These are phyloP conservation scores for Saccharomyces hybrid DNA, from an alignment of 1,139 yeast species.

Conservation along the genomic window DNA sequence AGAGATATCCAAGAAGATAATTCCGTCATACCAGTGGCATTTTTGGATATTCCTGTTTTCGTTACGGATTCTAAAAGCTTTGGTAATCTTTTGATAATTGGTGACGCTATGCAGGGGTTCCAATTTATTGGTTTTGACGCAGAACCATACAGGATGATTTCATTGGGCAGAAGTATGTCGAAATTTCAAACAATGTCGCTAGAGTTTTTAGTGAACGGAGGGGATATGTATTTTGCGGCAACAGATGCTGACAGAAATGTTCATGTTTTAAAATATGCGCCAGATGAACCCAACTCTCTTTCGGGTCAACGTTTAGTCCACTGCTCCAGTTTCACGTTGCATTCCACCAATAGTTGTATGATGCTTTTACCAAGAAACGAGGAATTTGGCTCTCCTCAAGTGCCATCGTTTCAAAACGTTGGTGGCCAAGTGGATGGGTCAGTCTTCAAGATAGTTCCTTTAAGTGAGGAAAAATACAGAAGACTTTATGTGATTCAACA, in stretches of 20 bases:
- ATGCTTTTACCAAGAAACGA: slow-evolving; percentile 42
- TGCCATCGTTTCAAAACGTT: slow-evolving; percentile 43
- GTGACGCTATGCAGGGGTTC: slow-evolving; percentile 75
- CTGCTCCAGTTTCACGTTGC: slow-evolving; percentile 64
- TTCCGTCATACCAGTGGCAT: slow-evolving; percentile 68
- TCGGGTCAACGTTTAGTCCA: slow-evolving; percentile 73
- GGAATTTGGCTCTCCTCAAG: slow-evolving; percentile 21
- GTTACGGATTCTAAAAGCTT: slow-evolving; percentile 75
- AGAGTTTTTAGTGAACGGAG: slow-evolving; percentile 68
- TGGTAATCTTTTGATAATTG: slow-evolving; percentile 70
- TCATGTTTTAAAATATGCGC: slow-evolving; percentile 80
- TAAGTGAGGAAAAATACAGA: slow-evolving; percentile 68
- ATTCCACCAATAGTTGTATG: slow-evolving; percentile 56
- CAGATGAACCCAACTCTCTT: slow-evolving; percentile 78
- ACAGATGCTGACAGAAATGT: slow-evolving; percentile 67
- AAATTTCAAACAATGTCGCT: slow-evolving; percentile 51
- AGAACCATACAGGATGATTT: slow-evolving; percentile 83
- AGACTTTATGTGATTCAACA: slow-evolving; percentile 81
- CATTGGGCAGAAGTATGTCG: slow-evolving; percentile 68
- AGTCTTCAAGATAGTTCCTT: slow-evolving; percentile 64
- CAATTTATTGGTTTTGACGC: slow-evolving; percentile 89
- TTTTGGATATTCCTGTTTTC: slow-evolving; percentile 75
- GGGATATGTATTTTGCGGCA: slow-evolving; percentile 56
- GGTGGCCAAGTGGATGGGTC: slow-evolving; percentile 81
- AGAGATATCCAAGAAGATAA: slow-evolving; percentile 62